Percentiles rank a stretch among this genome's conserved stretches.
Conservation (phyloP, 176 grass and related monocot genomes). For the Saccharum officinarum region DNA sequence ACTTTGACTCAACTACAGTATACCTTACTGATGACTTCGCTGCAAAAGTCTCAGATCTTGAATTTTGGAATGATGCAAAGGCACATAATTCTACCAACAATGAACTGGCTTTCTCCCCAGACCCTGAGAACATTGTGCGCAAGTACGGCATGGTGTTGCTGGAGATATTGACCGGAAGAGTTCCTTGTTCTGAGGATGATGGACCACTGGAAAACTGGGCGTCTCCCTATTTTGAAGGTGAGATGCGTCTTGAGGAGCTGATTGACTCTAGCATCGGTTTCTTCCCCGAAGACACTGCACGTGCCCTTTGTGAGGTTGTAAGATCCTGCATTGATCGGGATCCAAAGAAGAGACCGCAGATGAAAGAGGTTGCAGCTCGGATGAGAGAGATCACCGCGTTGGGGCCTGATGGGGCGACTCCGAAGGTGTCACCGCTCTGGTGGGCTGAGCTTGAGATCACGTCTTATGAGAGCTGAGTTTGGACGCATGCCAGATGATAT, state of each 20-base stretch:
- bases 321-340: constrained; percentile 54
- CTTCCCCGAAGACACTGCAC: constrained; percentile 32
- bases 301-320: constrained; percentile 56
- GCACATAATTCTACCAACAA: not conserved
- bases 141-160: constrained; percentile 67
- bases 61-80: constrained; percentile 42
- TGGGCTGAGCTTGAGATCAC: constrained; percentile 98
- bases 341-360: constrained; percentile 52
- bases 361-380: constrained; percentile 47
- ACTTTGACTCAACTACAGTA: constrained; percentile 59
- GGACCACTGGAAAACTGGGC: constrained; percentile 46
- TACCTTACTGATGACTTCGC: constrained; percentile 88
- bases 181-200: constrained; percentile 50
- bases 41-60: constrained; percentile 66
- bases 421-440: constrained; percentile 86
- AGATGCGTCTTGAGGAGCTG: constrained; percentile 47
- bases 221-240: constrained; percentile 30
- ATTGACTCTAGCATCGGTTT: constrained; percentile 49
- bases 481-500: not conserved
- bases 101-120: not conserved
- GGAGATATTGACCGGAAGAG: constrained; percentile 72
- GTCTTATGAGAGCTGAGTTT: constrained; percentile 48
- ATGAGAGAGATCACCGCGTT: constrained; percentile 66
- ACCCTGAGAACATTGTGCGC: constrained; percentile 43
- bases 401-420: constrained; percentile 66